Evolutionary conservation across 371 early-diverging fungal genomes (phyloP).

Genomic region (Rhizomucor pusillus): DNA sequence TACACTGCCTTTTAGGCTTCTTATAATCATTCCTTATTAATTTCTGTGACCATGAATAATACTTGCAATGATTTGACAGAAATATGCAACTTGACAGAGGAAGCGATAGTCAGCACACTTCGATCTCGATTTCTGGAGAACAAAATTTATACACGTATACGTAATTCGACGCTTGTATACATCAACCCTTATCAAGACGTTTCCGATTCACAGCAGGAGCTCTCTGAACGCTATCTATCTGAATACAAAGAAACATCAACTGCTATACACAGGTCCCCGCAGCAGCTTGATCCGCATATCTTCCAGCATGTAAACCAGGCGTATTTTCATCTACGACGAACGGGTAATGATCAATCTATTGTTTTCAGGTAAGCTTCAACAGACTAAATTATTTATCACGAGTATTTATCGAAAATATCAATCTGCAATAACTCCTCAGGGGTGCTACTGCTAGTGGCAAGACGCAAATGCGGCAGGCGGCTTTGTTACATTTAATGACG

Average conservation of each 20-base stretch:
- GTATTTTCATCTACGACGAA: conserved; percentile 76
- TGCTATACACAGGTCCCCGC: conserved; percentile 1
- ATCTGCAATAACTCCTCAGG: conserved; percentile 30
- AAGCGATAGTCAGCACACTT: conserved; percentile 52
- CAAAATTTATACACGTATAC: conserved; percentile 64
- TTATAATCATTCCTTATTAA: no score
- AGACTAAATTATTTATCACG: not conserved
- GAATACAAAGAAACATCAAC: conserved; percentile 52
- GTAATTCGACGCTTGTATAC: conserved; percentile 53
- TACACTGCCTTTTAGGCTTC: no score
- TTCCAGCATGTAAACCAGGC: conserved; percentile 72
- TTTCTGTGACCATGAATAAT: no score
- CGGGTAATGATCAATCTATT: conserved; percentile 78
- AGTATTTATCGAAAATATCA: no score
- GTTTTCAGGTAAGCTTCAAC: conserved; percentile 49
- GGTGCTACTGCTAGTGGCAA: conserved; percentile 87
- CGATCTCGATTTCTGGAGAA: conserved; percentile 58
- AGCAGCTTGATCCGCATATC: conserved; percentile 75
- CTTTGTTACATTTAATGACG: conserved; percentile 63
- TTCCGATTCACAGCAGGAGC: conserved; percentile 26
- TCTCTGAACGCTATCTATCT: conserved; percentile 62
- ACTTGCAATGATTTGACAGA: conserved; percentile 31
- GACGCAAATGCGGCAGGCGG: conserved; percentile 62
- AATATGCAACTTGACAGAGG: conserved; percentile 40
- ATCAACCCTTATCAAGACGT: conserved; percentile 49